phyloP scores from a whole-genome alignment of 1,284 basidiomycete genomes.

The Sphagnurus paluster region DNA sequence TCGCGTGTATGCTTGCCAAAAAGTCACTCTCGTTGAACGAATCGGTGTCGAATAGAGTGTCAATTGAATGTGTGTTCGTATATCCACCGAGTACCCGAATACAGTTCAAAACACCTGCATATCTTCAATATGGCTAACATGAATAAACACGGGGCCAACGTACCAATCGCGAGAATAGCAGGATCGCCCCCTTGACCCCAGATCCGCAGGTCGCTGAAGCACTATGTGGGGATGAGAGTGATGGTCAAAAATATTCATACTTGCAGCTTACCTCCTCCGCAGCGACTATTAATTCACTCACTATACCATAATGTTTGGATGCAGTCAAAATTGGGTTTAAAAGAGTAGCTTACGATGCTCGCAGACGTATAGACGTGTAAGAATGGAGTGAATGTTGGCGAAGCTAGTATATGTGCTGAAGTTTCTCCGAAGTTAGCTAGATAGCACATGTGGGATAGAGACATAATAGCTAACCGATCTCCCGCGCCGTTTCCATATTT shows the following conservation, averaged over 20 bases:
- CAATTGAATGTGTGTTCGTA: conserved; percentile 46
- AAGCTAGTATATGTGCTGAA: conserved; percentile 60
- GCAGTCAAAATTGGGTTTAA: conserved; percentile 1
- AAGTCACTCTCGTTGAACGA: conserved; percentile 59
- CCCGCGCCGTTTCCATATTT: conserved; percentile 68
- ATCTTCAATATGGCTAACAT: conserved; percentile 6
- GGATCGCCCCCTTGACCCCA: conserved; percentile 58
- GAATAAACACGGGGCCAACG: conserved; percentile 9
- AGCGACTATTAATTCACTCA: conserved; percentile 54
- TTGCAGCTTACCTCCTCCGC: conserved; percentile 57
- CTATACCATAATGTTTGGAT: conserved; percentile 30
- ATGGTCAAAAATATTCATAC: not conserved
- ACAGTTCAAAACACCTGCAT: conserved; percentile 54
- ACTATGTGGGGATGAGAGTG: conserved; percentile 32
- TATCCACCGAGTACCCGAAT: conserved; percentile 63
- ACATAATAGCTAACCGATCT: conserved; percentile 49
- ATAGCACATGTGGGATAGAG: not conserved
- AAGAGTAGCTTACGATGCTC: conserved; percentile 52
- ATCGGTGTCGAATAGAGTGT: conserved; percentile 60
- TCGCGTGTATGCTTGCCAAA: conserved; percentile 39
- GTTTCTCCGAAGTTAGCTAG: not conserved
- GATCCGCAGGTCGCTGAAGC: conserved; percentile 52
- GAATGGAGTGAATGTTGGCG: conserved; percentile 51
- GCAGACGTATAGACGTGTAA: conserved; percentile 58
- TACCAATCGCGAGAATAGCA: conserved; percentile 55